Base-by-base conservation (phyloP, 179 eudicot species). In the Carnegiea gigantea region DNA sequence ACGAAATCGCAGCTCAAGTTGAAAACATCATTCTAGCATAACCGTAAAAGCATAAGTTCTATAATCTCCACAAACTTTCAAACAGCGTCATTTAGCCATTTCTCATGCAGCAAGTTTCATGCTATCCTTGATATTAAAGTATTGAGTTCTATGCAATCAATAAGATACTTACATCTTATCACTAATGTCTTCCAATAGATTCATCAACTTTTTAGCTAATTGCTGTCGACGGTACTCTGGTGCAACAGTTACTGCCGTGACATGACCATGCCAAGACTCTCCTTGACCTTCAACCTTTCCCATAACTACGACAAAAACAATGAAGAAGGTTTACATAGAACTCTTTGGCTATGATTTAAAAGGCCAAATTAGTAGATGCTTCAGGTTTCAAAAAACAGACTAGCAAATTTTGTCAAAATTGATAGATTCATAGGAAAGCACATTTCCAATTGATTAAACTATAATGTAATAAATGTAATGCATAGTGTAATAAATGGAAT, bases 231-330 rank as follows among this genome's bases (percentile, higher is more conserved):
- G 97, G 76, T 91, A 96, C 84, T 96, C 98, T 79, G 99, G 97
- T 77, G 95, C 90, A 85, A 96, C 99, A 78, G 92, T 94, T 36
- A 96, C 96, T 78, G 99, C 95, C 60, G 99, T 96, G 73, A 96
- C 99, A 86, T 94, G 99, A 65, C 99, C 99, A 92, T 96, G 99
- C 99, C 99, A 96, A 71, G 97, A 94, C 88, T 96, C 98, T 54
- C 99, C 99, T 86, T 96, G 97, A 73, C 99, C 99, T 90, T 96
- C 99, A 82, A 96, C 97, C 90, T 96, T 96, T 49, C 99, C 99
- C 99, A 96, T 96, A 79, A 96, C 99, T 96, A 88, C 77, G 84
- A 51, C 81, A 68, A 67, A 40, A 40, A 68, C 13, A 40, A 54
- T 43, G 62, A 13, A 60, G 44, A 11, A 1, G n/a, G 28, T 9